Evolutionary conservation across 768 basidiomycete species (phyloP).

Genomic region (Chiua virens): DNA sequence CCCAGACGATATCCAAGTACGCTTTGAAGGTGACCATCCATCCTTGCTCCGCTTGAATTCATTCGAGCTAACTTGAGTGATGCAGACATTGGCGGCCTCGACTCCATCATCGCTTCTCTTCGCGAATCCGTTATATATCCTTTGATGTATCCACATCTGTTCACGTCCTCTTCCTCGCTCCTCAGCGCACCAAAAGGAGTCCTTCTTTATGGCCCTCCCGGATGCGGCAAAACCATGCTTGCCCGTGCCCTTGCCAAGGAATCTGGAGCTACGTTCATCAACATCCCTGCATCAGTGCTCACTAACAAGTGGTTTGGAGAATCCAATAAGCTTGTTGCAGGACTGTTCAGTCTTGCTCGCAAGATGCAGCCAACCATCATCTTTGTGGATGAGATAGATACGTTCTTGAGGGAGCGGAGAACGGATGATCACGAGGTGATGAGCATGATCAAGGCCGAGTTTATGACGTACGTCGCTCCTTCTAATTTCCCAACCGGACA

Average conservation of each 20-base stretch:
- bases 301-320: constrained; percentile 88
- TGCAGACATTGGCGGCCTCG: constrained; percentile 89
- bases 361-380: constrained; percentile 96
- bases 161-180: constrained; percentile 76
- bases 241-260: constrained; percentile 98
- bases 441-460: constrained; percentile 97
- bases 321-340: constrained; percentile 93
- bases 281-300: constrained; percentile 71
- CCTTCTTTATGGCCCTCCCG: constrained; percentile 94
- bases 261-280: constrained; percentile 97
- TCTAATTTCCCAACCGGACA: constrained; percentile 1
- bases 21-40: constrained; percentile 60
- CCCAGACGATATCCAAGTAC: constrained; percentile 81
- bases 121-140: constrained; percentile 97
- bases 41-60: not conserved
- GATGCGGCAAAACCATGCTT: constrained; percentile 99
- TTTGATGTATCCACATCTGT: constrained; percentile 85
- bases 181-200: constrained; percentile 95
- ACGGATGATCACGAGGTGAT: constrained; percentile 95
- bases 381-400: constrained; percentile 99
- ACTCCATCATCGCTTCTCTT: constrained; percentile 83
- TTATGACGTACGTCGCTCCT: constrained; percentile 72
- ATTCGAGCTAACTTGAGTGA: not conserved
- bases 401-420: constrained; percentile 85
- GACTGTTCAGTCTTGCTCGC: constrained; percentile 87